Percentiles rank a stretch among this genome's conserved stretches.
Evolutionary conservation across 306 rosid species (phyloP).

Genomic region (Luffa acutangula): DNA sequence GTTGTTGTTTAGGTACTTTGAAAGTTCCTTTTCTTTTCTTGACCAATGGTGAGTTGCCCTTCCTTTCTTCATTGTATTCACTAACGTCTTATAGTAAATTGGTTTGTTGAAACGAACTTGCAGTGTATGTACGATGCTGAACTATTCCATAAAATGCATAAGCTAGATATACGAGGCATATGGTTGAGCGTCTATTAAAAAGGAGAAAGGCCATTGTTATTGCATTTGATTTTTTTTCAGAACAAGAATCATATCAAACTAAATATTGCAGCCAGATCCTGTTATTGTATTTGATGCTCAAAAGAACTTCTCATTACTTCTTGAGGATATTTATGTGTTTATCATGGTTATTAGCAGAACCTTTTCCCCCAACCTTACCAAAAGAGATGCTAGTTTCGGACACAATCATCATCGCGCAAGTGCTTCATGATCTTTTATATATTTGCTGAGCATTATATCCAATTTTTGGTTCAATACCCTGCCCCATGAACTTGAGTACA

Average conservation of each 20-base stretch:
- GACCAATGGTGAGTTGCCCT: constrained; percentile 49
- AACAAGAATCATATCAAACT: no score
- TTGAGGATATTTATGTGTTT: background rate
- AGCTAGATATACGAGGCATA: background rate
- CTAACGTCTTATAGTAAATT: background rate
- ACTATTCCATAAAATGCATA: background rate
- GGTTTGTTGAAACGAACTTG: background rate
- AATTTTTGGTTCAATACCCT: no score
- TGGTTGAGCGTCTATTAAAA: background rate
- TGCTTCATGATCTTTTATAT: background rate
- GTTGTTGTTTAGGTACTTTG: constrained; percentile 34
- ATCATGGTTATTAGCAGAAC: background rate
- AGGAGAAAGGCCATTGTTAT: background rate
- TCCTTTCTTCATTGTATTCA: background rate
- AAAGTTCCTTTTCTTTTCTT: constrained; percentile 66
- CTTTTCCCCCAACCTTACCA: background rate
- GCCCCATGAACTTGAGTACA: no score
- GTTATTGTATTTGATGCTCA: background rate
- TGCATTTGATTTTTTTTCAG: background rate
- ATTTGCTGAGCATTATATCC: background rate
- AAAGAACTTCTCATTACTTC: no score
- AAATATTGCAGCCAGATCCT: background rate
- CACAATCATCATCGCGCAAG: background rate
- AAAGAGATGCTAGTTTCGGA: background rate
- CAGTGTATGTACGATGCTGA: background rate